Conservation (phyloP, 495 filamentous ascomycete genomes). For the Penicillium arizonense region DNA sequence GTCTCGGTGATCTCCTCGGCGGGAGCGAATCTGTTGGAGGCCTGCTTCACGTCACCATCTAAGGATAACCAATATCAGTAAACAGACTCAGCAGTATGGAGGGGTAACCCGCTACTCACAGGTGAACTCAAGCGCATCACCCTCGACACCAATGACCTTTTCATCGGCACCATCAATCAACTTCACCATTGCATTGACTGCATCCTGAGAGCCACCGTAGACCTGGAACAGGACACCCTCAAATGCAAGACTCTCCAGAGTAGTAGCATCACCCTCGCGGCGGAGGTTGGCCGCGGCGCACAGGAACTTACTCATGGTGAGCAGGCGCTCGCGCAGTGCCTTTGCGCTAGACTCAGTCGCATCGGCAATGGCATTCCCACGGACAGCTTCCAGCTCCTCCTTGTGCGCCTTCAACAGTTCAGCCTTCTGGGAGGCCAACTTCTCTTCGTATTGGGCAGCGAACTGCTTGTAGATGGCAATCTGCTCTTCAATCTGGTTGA, state of each 20-base stretch:
- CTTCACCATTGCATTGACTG: constrained; percentile 80
- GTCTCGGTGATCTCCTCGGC: constrained; percentile 18
- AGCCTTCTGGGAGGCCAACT: constrained; percentile 65
- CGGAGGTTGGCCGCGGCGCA: constrained; percentile 73
- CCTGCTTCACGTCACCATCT: constrained; percentile 69
- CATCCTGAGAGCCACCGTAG: constrained; percentile 80
- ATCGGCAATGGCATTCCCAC: constrained; percentile 61
- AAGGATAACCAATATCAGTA: constrained; percentile 25
- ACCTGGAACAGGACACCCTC: constrained; percentile 87
- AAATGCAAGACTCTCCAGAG: constrained; percentile 75
- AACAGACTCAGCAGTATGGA: background rate
- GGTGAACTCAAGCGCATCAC: constrained; percentile 64
- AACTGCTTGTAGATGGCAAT: constrained; percentile 80
- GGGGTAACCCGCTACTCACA: constrained; percentile 56
- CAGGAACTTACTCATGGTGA: constrained; percentile 75
- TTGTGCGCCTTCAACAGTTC: constrained; percentile 66
- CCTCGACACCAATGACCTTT: constrained; percentile 60
- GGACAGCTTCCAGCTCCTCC: constrained; percentile 69
- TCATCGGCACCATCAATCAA: constrained; percentile 81
- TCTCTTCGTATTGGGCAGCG: constrained; percentile 71
- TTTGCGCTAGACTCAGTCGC: constrained; percentile 55
- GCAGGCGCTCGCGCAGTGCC: constrained; percentile 53
- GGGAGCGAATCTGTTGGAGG: constrained; percentile 43
- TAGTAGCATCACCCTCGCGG: constrained; percentile 60
- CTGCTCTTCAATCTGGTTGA: constrained; percentile 79